phyloP scores from a whole-genome alignment of 148 eudicot species.

The Silene uniflora region DNA sequence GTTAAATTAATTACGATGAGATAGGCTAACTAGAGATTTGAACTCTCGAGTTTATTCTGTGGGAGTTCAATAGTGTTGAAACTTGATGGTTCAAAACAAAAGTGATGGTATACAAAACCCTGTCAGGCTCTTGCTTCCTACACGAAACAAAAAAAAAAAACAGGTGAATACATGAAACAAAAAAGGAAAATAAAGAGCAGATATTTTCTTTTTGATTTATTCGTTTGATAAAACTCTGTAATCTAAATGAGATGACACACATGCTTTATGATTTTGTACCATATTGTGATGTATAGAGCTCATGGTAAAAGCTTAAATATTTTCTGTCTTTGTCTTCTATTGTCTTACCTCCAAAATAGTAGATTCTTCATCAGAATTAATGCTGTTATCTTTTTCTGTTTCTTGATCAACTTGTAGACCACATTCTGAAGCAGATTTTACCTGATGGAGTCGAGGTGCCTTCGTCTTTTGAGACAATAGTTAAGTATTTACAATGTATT shows the following conservation, averaged over 20 bases:
- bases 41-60: no score
- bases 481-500: slow-evolving; percentile 51
- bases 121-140: no score
- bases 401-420: slow-evolving; percentile 41
- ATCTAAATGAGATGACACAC: background rate
- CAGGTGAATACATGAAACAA: no score
- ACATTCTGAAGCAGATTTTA: slow-evolving; percentile 87
- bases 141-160: no score
- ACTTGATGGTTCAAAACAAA: no score
- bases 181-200: no score
- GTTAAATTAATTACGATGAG: no score
- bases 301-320: background rate
- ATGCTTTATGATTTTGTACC: background rate
- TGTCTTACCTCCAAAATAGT: background rate
- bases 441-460: slow-evolving; percentile 91
- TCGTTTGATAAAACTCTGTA: background rate
- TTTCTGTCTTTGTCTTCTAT: background rate
- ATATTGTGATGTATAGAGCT: background rate
- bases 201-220: background rate
- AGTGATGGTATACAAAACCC: no score
- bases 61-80: no score
- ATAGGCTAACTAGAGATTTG: no score
- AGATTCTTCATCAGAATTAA: background rate
- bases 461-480: slow-evolving; percentile 97
- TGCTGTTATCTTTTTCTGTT: background rate